Evolutionary conservation across 225 moss, liverwort and hornwort genomes (phyloP), one percentile per base, ranked within the genome.

Genomic region (Antitrichia curtipendula): DNA sequence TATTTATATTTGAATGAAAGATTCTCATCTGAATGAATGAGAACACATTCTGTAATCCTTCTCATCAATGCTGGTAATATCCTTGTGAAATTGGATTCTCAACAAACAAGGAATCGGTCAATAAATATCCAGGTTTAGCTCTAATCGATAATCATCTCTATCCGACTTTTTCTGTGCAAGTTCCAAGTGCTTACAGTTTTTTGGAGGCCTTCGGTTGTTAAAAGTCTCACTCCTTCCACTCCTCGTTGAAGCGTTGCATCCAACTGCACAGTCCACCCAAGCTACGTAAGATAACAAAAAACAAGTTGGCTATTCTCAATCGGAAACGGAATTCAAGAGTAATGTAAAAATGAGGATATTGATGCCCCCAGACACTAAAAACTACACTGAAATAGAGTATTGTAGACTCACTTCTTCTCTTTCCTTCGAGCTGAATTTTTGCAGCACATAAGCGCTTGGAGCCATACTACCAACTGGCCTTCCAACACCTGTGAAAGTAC

Each of bases 111-210:
- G 41, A 63, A 34, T 72, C 29, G 47, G 40, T 45, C 40, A 36
- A 78, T 74, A 43, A 21, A 40, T 62, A 49, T 31, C 52, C 32
- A 68, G 50, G 54, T 75, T 38, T 24, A 61, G 82, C 53, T 78
- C 83, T 89, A 90, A 54, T 87, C 86, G 8, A 56, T 64, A 50
- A 92, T 82, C 89, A 88, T 89, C 68, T 88, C 90, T 78, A 94
- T 47, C 87, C 94, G 96, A 69, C 98, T 98, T 83, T 95, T 99
- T 85, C 97, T 93, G 82, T 95, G 90, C 74, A 93, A 82, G 89
- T 96, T 99, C 99, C 99, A 97, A 59, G 99, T 91, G 91, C 97
- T 99, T 21, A 97, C 99, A 87, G 95, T 88, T 91, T 96, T 97
- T 54, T 97, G 90, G 43, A 99, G 89, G 63, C 99, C 99, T 86